A percentile compares a stretch with the other conserved stretches of the same genome.
phyloP scores from a whole-genome alignment of 2,329 filamentous ascomycete species.

The Amauroascus niger region DNA sequence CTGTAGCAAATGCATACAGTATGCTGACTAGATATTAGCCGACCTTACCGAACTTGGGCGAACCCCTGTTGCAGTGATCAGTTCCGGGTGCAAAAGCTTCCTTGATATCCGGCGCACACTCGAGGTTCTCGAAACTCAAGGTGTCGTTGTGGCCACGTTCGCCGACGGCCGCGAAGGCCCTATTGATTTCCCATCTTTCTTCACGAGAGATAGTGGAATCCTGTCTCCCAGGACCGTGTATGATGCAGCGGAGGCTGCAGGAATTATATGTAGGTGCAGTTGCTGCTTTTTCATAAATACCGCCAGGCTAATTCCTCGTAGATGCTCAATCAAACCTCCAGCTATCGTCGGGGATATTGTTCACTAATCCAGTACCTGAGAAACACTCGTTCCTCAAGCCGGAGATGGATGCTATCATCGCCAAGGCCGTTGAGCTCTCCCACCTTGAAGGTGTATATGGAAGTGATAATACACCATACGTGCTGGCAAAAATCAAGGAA shows the following conservation, averaged over 20 bases:
- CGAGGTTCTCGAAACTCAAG: slow-evolving; percentile 63
- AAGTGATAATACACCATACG: slow-evolving; percentile 72
- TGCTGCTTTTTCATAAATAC: not conserved
- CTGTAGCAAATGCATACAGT: not conserved
- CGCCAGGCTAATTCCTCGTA: slow-evolving; percentile 20
- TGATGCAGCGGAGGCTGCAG: slow-evolving; percentile 71
- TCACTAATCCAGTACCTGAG: slow-evolving; percentile 78
- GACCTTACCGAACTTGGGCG: slow-evolving; percentile 89
- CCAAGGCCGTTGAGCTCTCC: slow-evolving; percentile 57
- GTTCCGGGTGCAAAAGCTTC: slow-evolving; percentile 91
- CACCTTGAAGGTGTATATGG: slow-evolving; percentile 58
- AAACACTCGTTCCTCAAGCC: slow-evolving; percentile 58
- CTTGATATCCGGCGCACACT: slow-evolving; percentile 83
- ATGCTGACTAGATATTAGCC: slow-evolving; percentile 38
- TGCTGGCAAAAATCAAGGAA: slow-evolving; percentile 68
- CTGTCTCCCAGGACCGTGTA: slow-evolving; percentile 66
- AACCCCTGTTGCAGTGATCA: slow-evolving; percentile 78
- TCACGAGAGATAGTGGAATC: slow-evolving; percentile 74
- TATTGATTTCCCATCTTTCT: slow-evolving; percentile 88
- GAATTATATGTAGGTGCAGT: slow-evolving; percentile 58
- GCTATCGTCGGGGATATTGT: slow-evolving; percentile 68
- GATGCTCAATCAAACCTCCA: slow-evolving; percentile 63
- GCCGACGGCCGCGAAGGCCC: slow-evolving; percentile 63
- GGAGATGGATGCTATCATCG: slow-evolving; percentile 61
- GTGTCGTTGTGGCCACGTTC: slow-evolving; percentile 79